Conservation (phyloP, 2,329 filamentous ascomycete genomes). For the Tetracladium maxilliforme region DNA sequence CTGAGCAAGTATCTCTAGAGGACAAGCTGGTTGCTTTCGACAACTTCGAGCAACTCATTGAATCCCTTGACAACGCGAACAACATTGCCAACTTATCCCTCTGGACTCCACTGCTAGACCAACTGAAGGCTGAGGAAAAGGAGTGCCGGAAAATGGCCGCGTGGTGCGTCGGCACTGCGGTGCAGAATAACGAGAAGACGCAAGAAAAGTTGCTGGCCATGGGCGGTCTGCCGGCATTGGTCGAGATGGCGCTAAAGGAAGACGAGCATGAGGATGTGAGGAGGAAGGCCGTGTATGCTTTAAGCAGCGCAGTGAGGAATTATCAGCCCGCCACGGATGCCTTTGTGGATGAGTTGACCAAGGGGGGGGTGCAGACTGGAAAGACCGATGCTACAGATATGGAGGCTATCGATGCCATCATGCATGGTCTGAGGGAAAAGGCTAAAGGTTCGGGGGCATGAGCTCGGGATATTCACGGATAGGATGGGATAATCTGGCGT, state of each 20-base stretch:
- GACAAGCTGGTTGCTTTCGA: constrained; percentile 77
- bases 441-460: constrained; percentile 10
- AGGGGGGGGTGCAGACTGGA: constrained; percentile 35
- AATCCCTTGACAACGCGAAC: constrained; percentile 93
- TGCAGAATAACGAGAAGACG: constrained; percentile 83
- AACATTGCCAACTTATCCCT: constrained; percentile 67
- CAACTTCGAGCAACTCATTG: constrained; percentile 87
- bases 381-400: constrained; percentile 75
- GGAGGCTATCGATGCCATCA: constrained; percentile 67
- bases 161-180: constrained; percentile 89
- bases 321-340: constrained; percentile 71
- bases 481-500: constrained; percentile 11
- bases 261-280: constrained; percentile 50
- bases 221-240: constrained; percentile 57
- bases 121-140: constrained; percentile 51
- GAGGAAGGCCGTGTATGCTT: constrained; percentile 77
- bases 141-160: constrained; percentile 75
- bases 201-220: constrained; percentile 55
- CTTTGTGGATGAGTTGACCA: constrained; percentile 45
- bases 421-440: constrained; percentile 48
- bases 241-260: constrained; percentile 44
- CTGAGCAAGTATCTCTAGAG: constrained; percentile 52
- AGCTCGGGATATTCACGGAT: background rate
- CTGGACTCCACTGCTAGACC: constrained; percentile 66
- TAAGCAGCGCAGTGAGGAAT: constrained; percentile 78